These are phyloP conservation scores for Spergularia azorica DNA, from an alignment of 179 eudicot genomes.

Conservation along the genomic window DNA sequence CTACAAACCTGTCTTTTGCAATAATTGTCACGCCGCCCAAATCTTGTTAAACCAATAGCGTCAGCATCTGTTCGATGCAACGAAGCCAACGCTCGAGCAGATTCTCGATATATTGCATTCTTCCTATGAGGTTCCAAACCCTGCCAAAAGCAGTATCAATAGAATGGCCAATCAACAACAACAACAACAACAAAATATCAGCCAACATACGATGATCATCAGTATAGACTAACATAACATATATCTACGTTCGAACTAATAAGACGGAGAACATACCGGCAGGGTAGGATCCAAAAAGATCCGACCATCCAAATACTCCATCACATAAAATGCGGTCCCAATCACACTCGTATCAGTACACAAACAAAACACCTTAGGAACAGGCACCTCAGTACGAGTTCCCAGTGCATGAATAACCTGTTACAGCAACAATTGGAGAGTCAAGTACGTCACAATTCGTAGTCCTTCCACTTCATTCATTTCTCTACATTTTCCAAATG, in stretches of 20 bases:
- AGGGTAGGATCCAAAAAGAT: constrained; percentile 72
- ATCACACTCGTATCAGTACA: constrained; percentile 84
- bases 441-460: background rate
- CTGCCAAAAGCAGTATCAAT: constrained; percentile 36
- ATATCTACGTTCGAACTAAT: background rate
- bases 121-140: constrained; percentile 61
- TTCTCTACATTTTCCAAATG: no score
- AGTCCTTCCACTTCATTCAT: background rate
- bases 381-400: constrained; percentile 74
- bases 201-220: background rate
- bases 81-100: constrained; percentile 78
- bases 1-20: constrained; percentile 78
- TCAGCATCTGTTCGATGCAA: constrained; percentile 79
- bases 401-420: constrained; percentile 91
- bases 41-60: constrained; percentile 70
- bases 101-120: constrained; percentile 59
- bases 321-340: constrained; percentile 93
- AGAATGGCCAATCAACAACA: constrained; percentile 5
- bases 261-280: constrained; percentile 43
- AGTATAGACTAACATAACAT: background rate
- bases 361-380: constrained; percentile 87
- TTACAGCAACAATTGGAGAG: constrained; percentile 7
- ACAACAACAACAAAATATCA: constrained; percentile 6
- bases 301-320: constrained; percentile 97
- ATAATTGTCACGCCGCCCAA: constrained; percentile 76